These are phyloP conservation scores for Candolleomyces aberdarensis DNA, from an alignment of 768 basidiomycete genomes.

Conservation along the genomic window DNA sequence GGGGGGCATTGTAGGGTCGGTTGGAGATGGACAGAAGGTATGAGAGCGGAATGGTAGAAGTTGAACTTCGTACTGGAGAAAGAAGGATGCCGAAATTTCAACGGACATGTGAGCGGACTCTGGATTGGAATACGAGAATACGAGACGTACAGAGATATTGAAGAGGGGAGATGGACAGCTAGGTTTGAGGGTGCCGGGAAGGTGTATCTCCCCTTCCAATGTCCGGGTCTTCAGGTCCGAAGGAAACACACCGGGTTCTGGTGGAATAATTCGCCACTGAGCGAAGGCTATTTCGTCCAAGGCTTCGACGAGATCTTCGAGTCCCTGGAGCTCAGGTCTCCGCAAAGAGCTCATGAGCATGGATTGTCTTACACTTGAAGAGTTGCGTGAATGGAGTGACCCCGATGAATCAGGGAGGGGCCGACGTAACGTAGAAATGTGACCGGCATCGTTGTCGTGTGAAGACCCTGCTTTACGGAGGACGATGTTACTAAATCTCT, in stretches of 20 bases:
- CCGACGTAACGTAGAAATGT: neutral
- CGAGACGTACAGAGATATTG: neutral
- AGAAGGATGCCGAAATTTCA: neutral
- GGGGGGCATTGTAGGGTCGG: neutral
- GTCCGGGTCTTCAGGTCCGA: neutral
- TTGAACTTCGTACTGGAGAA: neutral
- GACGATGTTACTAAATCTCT: neutral
- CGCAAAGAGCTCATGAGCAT: neutral
- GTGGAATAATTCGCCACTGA: neutral
- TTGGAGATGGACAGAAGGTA: neutral
- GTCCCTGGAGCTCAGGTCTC: neutral
- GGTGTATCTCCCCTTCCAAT: neutral
- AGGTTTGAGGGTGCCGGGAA: neutral
- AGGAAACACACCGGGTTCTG: neutral
- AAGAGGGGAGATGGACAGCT: neutral
- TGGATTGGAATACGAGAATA: neutral
- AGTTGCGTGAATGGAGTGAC: neutral
- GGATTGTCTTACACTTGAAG: neutral
- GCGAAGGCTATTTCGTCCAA: neutral
- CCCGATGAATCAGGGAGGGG: no score
- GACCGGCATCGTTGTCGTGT: neutral
- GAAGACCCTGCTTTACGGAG: neutral
- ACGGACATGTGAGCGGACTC: neutral
- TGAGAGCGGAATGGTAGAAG: neutral
- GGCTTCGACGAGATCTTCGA: neutral